These are phyloP conservation scores for Xylaria multiplex DNA, from an alignment of 2,329 filamentous ascomycete species.

Conservation along the genomic window DNA sequence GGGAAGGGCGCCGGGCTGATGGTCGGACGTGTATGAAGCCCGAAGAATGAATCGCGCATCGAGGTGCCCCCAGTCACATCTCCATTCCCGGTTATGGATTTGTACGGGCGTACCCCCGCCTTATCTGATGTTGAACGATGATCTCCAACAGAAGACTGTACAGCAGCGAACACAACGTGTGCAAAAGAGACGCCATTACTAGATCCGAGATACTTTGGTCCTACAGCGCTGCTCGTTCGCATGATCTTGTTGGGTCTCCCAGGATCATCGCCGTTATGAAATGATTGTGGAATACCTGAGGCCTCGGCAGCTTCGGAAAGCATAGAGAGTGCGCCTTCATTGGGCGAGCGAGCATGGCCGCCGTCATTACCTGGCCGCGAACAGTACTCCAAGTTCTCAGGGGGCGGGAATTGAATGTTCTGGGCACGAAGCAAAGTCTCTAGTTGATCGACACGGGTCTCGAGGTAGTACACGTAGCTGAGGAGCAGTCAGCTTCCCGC, in stretches of 20 bases:
- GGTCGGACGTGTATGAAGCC: constrained; percentile 88
- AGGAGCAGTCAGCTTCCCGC: constrained; percentile 37
- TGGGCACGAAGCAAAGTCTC: constrained; percentile 78
- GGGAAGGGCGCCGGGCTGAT: constrained; percentile 89
- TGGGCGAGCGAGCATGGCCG: constrained; percentile 48
- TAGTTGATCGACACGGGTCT: constrained; percentile 84
- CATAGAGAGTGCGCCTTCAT: constrained; percentile 49
- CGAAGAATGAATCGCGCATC: constrained; percentile 96
- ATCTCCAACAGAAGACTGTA: constrained; percentile 75
- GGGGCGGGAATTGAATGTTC: constrained; percentile 76
- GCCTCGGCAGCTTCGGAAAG: constrained; percentile 49
- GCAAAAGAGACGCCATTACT: constrained; percentile 94
- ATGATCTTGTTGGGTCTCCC: constrained; percentile 59
- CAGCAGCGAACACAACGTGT: constrained; percentile 90
- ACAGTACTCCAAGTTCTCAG: constrained; percentile 73
- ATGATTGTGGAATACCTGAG: constrained; percentile 48
- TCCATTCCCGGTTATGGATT: constrained; percentile 58
- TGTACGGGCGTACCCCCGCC: constrained; percentile 68
- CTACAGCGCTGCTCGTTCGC: constrained; percentile 65
- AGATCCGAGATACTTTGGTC: constrained; percentile 83
- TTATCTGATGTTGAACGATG: constrained; percentile 75
- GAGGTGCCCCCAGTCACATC: constrained; percentile 72
- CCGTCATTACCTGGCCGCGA: constrained; percentile 59
- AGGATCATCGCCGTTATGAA: constrained; percentile 57
- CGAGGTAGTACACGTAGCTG: constrained; percentile 94